Percentiles rank a stretch among this genome's conserved stretches.
phyloP scores from a whole-genome alignment of 2,329 filamentous ascomycete species.

The Chalaropsis ovoidea region DNA sequence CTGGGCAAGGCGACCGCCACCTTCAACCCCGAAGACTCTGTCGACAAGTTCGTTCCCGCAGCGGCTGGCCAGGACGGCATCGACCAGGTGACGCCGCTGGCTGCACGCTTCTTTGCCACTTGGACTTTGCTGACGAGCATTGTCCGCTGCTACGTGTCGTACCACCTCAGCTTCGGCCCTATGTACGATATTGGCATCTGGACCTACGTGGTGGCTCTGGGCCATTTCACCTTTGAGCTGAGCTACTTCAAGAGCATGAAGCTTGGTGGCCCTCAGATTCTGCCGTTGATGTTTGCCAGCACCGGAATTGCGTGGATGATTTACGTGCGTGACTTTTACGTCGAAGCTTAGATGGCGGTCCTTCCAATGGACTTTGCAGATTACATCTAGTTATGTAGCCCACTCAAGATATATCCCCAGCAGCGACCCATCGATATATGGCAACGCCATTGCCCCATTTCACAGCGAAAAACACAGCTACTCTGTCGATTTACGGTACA shows the following conservation, averaged over 20 bases:
- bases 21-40: constrained; percentile 44
- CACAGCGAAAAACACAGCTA: neutral
- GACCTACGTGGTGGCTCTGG: constrained; percentile 68
- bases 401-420: constrained; percentile 3
- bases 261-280: constrained; percentile 47
- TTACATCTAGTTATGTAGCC: constrained; percentile 1
- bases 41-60: constrained; percentile 42
- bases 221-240: constrained; percentile 74
- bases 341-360: constrained; percentile 33
- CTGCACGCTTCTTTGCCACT: constrained; percentile 71
- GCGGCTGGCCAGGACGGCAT: constrained; percentile 38
- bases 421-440: too few species aligned
- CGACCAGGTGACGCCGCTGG: constrained; percentile 62
- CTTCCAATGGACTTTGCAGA: neutral
- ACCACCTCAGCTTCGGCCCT: constrained; percentile 60
- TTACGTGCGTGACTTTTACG: constrained; percentile 59
- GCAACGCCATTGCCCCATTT: neutral
- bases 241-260: constrained; percentile 66
- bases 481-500: constrained; percentile 57
- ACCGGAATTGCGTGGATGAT: constrained; percentile 51
- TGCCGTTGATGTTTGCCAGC: constrained; percentile 45
- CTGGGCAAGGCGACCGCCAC: constrained; percentile 36
- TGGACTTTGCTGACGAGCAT: constrained; percentile 75
- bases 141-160: constrained; percentile 72
- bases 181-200: constrained; percentile 73